Conservation (phyloP, 2,329 filamentous ascomycete genomes). For the Penicillium sp. region DNA sequence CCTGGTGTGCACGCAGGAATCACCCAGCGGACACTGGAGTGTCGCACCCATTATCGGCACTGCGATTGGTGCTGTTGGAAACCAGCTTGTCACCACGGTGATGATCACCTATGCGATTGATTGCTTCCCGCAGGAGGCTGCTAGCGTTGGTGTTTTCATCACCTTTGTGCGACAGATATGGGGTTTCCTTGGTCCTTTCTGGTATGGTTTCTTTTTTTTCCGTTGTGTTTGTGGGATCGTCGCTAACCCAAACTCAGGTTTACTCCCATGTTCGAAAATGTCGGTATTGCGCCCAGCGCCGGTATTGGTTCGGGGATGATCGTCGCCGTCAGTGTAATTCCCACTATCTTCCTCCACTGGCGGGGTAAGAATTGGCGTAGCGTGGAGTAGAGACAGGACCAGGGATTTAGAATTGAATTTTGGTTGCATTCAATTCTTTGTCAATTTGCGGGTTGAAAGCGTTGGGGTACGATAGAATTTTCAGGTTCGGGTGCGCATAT, state of each 20-base stretch:
- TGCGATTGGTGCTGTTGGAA: constrained; percentile 55
- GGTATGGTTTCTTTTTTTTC: constrained; percentile 24
- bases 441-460: not conserved
- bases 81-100: constrained; percentile 63
- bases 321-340: constrained; percentile 33
- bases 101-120: constrained; percentile 62
- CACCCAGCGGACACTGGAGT: constrained; percentile 50
- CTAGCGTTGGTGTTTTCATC: constrained; percentile 61
- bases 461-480: not conserved
- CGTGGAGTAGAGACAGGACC: constrained; percentile 1
- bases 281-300: constrained; percentile 33
- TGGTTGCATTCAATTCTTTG: not conserved
- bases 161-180: constrained; percentile 53
- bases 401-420: not conserved
- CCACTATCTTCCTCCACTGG: constrained; percentile 33
- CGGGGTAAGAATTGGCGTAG: constrained; percentile 27
- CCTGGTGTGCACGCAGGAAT: constrained; percentile 53
- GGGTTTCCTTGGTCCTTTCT: constrained; percentile 42
- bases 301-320: constrained; percentile 34
- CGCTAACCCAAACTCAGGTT: constrained; percentile 31
- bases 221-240: not conserved
- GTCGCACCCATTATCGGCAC: constrained; percentile 58
- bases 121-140: constrained; percentile 56
- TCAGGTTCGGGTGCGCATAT: constrained; percentile 9
- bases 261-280: constrained; percentile 35